Base-by-base conservation (phyloP, 345 rosid species). In the Psidium friedrichsthalianum region DNA sequence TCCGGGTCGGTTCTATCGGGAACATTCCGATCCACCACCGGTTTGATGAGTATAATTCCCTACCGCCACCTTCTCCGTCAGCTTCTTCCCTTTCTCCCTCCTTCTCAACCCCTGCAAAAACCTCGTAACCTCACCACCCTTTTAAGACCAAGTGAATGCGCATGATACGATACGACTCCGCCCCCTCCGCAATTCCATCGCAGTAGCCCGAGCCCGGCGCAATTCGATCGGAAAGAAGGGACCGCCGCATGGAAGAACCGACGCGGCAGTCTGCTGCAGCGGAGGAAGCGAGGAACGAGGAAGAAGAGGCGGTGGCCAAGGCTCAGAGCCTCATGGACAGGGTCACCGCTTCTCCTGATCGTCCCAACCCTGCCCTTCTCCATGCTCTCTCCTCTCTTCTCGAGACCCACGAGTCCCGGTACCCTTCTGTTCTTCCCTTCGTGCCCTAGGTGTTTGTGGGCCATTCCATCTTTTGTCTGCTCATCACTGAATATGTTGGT, bases 331-430 rank as follows among this genome's bases (percentile, higher is more conserved):
- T 92, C 40, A 97, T 97, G 93, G 99, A 97, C 12, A 94, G 85
- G 13, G 92, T 95, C 90, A 97, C 96, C 86, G 85, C 94, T 55
- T 88, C 88, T 53, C 92, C 95, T 16, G 95, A 96, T 85, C 96
- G 91, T 90, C 99, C 99, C 90, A 96, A 88, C 86, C 93, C 98
- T 84, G 74, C 87, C 16, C 84, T 91, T 20, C 97, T 97, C 32
- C 99, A 96, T 85, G 95, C 98, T 22, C 98, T 97, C 47, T 88
- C 98, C 25, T 92, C 94, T 49, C 92, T 97, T 81, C 94, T 97
- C 25, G 99, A 97, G 88, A 87, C 93, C 42, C 97, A 97, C 87
- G 99, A 97, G 92, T 87, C 94, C 76, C 87, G 90, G 99, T 97
- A 91, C 64, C 52, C 18, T 57, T 44, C 82, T 86, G 12, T 51